Evolutionary conservation across 345 rosid species (phyloP), one percentile per base, ranked within the genome.

Genomic region (Citrus hindsii): DNA sequence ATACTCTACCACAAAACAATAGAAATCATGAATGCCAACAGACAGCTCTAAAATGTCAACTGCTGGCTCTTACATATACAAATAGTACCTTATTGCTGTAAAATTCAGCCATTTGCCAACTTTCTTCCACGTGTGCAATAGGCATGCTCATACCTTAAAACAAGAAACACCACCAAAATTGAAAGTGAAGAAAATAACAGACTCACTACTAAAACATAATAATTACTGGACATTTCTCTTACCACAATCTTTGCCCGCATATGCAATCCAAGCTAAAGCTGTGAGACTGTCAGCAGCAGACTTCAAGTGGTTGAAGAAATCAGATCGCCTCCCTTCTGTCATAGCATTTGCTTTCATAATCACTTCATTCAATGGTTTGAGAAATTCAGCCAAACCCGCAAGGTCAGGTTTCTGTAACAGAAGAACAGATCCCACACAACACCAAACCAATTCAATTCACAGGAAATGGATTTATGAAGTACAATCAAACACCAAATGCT

Each of bases 101-200:
- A 88, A 97, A 97, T 80, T 97, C 99, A 77, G 98, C 97, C 91
- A 86, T 90, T 83, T 97, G 98, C 99, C 98, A 97, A 83, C 98
- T 92, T 83, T 97, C 99, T 87, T 96, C 99, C 79, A 94, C 95
- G 73, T 94, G 98, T 60, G 97, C 97, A 30, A 89, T 91, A 51
- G 99, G 99, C 99, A 94, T 94, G 86, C 90, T 90, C 98, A 94
- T 92, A 83, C 99, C 99, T 95, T 81, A 63, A 85, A 19, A 87
- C 33, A 58, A 64, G 56, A 76, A 71, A 62, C 24, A 56, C 59
- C 63, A 56, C 55, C 40, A 42, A 37, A 66, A 79, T 78, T 68
- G 42, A 79, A 76, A 62, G 14, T 46, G 37, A 64, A 61, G 6
- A 63, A 59, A 33, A 58, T 27, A 7, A 61, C 42, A 70, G 51